Evolutionary conservation across 257 asterid genomes (phyloP).

Genomic region (Avicennia marina): DNA sequence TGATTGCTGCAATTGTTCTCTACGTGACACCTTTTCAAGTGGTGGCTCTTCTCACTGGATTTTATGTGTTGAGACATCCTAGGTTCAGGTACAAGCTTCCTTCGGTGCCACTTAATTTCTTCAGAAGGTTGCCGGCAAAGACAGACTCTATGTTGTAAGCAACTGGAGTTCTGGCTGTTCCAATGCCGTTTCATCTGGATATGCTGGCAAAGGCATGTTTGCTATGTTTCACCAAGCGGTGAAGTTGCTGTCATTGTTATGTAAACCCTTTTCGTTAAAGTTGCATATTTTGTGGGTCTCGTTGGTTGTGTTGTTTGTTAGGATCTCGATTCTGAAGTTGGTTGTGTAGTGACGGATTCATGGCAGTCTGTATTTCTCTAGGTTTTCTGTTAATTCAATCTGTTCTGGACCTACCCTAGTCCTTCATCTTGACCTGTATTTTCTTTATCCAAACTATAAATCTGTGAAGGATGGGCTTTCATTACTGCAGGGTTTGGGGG

Average conservation of each 20-base stretch:
- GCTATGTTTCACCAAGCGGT: background rate
- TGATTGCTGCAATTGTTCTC: constrained; percentile 49
- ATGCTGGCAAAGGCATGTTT: constrained; percentile 14
- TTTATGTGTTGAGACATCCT: constrained; percentile 62
- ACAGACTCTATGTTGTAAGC: constrained; percentile 62
- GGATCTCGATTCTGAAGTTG: too few species aligned
- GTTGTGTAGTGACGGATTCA: too few species aligned
- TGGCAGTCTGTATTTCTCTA: too few species aligned
- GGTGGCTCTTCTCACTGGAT: constrained; percentile 53
- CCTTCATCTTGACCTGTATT: too few species aligned
- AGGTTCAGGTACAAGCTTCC: constrained; percentile 66
- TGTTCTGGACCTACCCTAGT: too few species aligned
- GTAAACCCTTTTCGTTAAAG: too few species aligned
- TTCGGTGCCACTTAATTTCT: constrained; percentile 59
- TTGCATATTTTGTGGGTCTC: too few species aligned
- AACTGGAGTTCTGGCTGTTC: background rate
- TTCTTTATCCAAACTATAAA: too few species aligned
- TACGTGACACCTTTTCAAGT: constrained; percentile 69
- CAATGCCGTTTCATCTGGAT: background rate
- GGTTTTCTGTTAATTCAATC: too few species aligned
- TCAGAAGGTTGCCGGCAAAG: constrained; percentile 67
- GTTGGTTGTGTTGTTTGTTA: too few species aligned
- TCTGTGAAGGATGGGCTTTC: too few species aligned
- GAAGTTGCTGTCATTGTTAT: constrained; percentile 7
- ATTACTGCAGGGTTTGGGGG: too few species aligned